Evolutionary conservation across 2,329 filamentous ascomycete species (phyloP), one percentile per base, ranked within the genome.

Genomic region (Sarocladium strictum): DNA sequence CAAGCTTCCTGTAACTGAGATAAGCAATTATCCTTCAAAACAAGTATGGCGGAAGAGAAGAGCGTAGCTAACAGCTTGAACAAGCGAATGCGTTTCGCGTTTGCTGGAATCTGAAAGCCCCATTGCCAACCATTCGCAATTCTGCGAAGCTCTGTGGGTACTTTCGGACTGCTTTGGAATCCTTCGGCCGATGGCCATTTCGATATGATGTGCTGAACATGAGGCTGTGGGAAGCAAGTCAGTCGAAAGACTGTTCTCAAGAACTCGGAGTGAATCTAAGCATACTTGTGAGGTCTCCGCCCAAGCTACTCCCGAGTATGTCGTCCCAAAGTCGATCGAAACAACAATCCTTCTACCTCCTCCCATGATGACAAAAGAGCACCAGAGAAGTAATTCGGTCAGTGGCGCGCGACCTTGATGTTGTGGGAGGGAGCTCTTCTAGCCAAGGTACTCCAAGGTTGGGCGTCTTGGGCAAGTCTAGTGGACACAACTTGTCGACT

Each of bases 311-410:
- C 77, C 78, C 14, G 77, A 79, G 61, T 76, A 81, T 3, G 79
- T 82, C 12, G 78, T 81, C 24, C 79, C 78, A 59, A 81, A 81
- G 61, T 81, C 78, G 56, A 81, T 76, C 19, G 75, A 78, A 58
- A 80, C 70, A 53, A 80, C 70, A 57, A 80, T 73, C 62, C 70
- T 75, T 60, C 71, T 61, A 38, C 63, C 62, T 56, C 41, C 63
- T 51, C 55, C 55, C 58, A 54, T 57, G 55, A 53, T 54, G 55
- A n/a, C 29, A 38, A 27, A 35, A 32, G 32, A 33, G 45, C 23
- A 41, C 26, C 19, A 26, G 19, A 47, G 41, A 17, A 11, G 17
- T 17, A 6, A 17, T 21, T 11, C 9, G 14, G 17, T 21, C 23
- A 43, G 29, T 32, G 29, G 29, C 29, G 12, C 6, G 12, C 7